Conservation (phyloP, 768 basidiomycete genomes). For the Podaxis sp. region DNA sequence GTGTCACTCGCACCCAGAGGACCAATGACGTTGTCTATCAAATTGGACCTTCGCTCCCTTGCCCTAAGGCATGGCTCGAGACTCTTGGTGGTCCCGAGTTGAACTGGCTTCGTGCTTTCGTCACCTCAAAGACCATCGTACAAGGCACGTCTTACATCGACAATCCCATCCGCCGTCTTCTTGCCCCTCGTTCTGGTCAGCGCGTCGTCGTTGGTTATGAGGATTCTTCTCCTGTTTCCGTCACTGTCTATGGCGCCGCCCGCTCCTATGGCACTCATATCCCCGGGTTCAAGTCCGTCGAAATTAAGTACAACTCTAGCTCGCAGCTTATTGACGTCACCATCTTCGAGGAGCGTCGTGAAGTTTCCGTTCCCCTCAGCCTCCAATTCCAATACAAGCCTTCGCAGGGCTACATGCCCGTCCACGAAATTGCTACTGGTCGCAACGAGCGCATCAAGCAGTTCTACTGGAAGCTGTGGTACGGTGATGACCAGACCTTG, state of each 20-base stretch:
- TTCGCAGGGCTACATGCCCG: constrained; percentile 84
- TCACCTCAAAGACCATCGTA: constrained; percentile 79
- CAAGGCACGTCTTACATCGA: constrained; percentile 85
- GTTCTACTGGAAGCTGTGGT: constrained; percentile 99
- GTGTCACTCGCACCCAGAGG: constrained; percentile 41
- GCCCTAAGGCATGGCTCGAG: constrained; percentile 76
- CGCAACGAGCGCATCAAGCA: constrained; percentile 92
- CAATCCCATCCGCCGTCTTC: constrained; percentile 86
- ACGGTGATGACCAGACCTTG: constrained; percentile 78
- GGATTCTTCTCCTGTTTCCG: constrained; percentile 48
- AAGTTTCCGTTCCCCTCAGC: constrained; percentile 72
- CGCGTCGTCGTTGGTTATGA: constrained; percentile 62
- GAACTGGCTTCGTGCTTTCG: constrained; percentile 84
- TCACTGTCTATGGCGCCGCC: constrained; percentile 74
- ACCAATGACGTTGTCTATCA: constrained; percentile 48
- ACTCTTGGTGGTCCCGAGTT: constrained; percentile 78
- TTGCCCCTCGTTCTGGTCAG: constrained; percentile 80
- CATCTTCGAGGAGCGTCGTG: constrained; percentile 81
- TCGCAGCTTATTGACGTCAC: constrained; percentile 65
- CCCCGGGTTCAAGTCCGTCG: constrained; percentile 77
- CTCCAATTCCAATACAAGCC: constrained; percentile 88
- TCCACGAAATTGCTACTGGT: constrained; percentile 83
- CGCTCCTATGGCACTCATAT: constrained; percentile 79
- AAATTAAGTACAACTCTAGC: constrained; percentile 58
- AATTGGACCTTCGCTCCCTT: constrained; percentile 55